Conservation (phyloP, 805 yeast genomes). For the Helenozyma rhizophorensis region DNA sequence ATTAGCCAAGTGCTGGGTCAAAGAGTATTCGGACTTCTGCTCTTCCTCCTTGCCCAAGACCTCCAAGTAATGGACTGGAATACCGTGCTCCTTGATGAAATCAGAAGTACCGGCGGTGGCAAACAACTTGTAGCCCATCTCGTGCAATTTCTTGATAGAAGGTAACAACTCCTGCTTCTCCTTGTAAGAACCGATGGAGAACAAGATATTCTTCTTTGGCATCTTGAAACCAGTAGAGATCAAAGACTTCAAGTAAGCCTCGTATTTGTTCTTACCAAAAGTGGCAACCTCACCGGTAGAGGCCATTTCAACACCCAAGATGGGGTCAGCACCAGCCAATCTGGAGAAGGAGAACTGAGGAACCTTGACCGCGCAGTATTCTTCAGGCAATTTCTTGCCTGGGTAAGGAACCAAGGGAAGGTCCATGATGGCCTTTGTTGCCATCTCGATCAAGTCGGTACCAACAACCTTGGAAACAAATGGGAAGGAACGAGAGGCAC, state of each 20-base stretch:
- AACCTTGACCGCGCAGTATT: slow-evolving; percentile 93
- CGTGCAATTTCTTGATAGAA: slow-evolving; percentile 70
- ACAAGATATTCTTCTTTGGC: slow-evolving; percentile 90
- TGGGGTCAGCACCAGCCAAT: slow-evolving; percentile 96
- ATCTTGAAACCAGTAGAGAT: slow-evolving; percentile 92
- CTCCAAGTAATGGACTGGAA: slow-evolving; percentile 94
- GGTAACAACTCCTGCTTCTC: slow-evolving; percentile 94
- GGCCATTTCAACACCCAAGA: slow-evolving; percentile 98
- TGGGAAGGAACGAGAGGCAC: slow-evolving; percentile 99
- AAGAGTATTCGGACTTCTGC: slow-evolving; percentile 89
- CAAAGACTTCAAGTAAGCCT: slow-evolving; percentile 93
- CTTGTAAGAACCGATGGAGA: slow-evolving; percentile 94
- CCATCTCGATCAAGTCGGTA: slow-evolving; percentile 93
- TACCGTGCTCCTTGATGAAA: slow-evolving; percentile 89
- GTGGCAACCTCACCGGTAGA: slow-evolving; percentile 99
- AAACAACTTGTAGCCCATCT: slow-evolving; percentile 83
- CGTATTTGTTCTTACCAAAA: slow-evolving; percentile 93
- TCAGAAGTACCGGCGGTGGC: slow-evolving; percentile 99
- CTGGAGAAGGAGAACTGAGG: slow-evolving; percentile 98
- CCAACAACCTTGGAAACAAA: slow-evolving; percentile 97
- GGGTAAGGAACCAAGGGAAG: slow-evolving; percentile 88
- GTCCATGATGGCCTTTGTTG: slow-evolving; percentile 92
- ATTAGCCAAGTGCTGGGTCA: slow-evolving; percentile 94
- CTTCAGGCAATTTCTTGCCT: slow-evolving; percentile 79
- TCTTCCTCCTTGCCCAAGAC: slow-evolving; percentile 69